Evolutionary conservation across 1,284 basidiomycete species (phyloP), one percentile per base, ranked within the genome.

Genomic region (Amylostereum chailletii): DNA sequence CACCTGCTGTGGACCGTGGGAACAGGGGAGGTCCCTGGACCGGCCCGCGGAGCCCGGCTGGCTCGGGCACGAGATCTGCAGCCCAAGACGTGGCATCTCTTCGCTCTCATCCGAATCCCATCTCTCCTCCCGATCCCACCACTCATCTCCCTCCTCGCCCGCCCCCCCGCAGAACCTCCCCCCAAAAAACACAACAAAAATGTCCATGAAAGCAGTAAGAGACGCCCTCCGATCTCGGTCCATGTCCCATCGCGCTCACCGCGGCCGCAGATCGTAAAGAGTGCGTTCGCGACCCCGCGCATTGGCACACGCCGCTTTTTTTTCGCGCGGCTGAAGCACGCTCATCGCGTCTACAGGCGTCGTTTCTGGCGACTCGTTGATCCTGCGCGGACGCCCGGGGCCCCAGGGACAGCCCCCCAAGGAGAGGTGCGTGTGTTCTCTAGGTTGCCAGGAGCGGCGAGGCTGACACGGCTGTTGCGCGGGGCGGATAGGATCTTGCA

Each of bases 311-410:
- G 27, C 11, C 29, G 39, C 43, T 53, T 54, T 59, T 59, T 44
- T 45, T 30, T 34, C 34, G 26, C 40, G 43, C 52, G 57, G 49
- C 61, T 49, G 46, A 51, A 52, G 52, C 3, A 50, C 44, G 45
- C 49, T 34, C 55, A 41, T 60, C 53, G 60, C 58, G 59, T 55
- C 45, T 52, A 42, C 61, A 94, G 90, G 88, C 63, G 90, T 90
- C 57, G 78, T 90, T 57, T 94, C 90, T 47, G 91, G 90, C 42
- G 93, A 94, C 67, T 87, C 90, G 42, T 80, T 95, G 50, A 76
- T 93, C 51, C 71, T 94, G 52, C 81, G 90, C 59, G 85, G 83
- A 56, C 77, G 83, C 51, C 78, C 81, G 11, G 84, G 85, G 30
- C 79, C 83, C 5, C 86, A 90, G 62, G 90, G 90, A 2, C 88